Conservation (phyloP, 2,329 filamentous ascomycete genomes). For the Xylariaceae sp. region DNA sequence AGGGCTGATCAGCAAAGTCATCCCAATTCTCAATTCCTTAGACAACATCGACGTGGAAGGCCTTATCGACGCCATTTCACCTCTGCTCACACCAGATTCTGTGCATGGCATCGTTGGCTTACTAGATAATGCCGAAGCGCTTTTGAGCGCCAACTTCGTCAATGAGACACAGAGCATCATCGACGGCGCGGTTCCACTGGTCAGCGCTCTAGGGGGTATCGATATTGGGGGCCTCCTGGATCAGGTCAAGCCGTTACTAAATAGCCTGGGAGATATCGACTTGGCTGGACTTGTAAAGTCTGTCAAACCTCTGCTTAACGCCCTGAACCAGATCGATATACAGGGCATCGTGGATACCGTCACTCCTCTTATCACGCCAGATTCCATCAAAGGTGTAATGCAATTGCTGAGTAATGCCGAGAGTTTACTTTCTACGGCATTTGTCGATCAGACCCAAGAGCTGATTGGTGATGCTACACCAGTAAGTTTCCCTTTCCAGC, state of each 20-base stretch:
- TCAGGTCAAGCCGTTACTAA: constrained; percentile 32
- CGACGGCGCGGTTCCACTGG: constrained; percentile 32
- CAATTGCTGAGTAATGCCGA: constrained; percentile 35
- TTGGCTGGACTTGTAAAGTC: constrained; percentile 29
- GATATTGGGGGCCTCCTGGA: constrained; percentile 34
- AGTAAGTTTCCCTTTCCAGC: constrained; percentile 23
- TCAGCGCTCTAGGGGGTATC: constrained; percentile 30
- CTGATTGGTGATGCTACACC: constrained; percentile 39
- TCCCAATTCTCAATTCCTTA: constrained; percentile 28
- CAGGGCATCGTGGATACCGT: constrained; percentile 30
- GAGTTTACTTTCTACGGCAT: constrained; percentile 31
- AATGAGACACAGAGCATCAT: constrained; percentile 36
- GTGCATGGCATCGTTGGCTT: constrained; percentile 33
- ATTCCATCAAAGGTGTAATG: constrained; percentile 32
- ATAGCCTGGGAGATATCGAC: constrained; percentile 31
- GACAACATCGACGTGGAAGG: constrained; percentile 29
- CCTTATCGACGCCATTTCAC: constrained; percentile 29
- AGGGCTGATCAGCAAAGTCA: constrained; percentile 16
- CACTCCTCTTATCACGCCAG: constrained; percentile 36
- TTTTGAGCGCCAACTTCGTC: constrained; percentile 36
- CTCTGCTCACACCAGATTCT: constrained; percentile 30
- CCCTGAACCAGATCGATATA: constrained; percentile 36
- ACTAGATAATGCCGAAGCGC: constrained; percentile 33
- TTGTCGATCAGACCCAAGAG: constrained; percentile 38
- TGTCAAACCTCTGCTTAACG: constrained; percentile 32